A percentile compares a stretch with the other conserved stretches of the same genome.
These are phyloP conservation scores for Calonectria pseudoturangicola DNA, from an alignment of 2,329 filamentous ascomycete species.

Conservation along the genomic window DNA sequence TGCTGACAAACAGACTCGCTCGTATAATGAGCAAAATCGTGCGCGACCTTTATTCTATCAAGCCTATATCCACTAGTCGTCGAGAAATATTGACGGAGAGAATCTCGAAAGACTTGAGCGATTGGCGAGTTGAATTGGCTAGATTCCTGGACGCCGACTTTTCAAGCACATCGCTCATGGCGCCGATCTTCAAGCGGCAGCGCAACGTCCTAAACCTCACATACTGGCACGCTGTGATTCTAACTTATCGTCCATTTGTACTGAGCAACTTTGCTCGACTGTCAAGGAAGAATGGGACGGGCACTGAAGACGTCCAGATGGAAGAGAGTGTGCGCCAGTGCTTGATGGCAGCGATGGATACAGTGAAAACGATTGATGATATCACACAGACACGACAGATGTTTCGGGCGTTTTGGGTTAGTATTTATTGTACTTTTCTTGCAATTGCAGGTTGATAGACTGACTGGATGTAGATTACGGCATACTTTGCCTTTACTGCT, in stretches of 20 bases:
- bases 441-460: neutral
- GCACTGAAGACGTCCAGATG: constrained; percentile 33
- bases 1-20: constrained; percentile 53
- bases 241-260: constrained; percentile 62
- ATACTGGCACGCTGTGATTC: constrained; percentile 65
- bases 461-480: constrained; percentile 46
- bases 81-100: constrained; percentile 54
- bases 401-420: constrained; percentile 51
- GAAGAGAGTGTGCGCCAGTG: constrained; percentile 50
- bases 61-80: constrained; percentile 55
- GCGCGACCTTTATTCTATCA: constrained; percentile 60
- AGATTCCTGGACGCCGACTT: constrained; percentile 63
- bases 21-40: constrained; percentile 61
- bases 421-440: neutral
- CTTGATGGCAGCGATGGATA: constrained; percentile 49
- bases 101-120: constrained; percentile 56
- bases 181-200: constrained; percentile 64
- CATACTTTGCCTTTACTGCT: constrained; percentile 53
- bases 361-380: constrained; percentile 47
- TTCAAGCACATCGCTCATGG: constrained; percentile 57
- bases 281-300: constrained; percentile 29
- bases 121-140: constrained; percentile 60
- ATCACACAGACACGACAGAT: constrained; percentile 50
- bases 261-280: constrained; percentile 58
- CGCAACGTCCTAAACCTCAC: constrained; percentile 64